phyloP scores from a whole-genome alignment of 1,284 basidiomycete species.

The Neonothopanus nambi region DNA sequence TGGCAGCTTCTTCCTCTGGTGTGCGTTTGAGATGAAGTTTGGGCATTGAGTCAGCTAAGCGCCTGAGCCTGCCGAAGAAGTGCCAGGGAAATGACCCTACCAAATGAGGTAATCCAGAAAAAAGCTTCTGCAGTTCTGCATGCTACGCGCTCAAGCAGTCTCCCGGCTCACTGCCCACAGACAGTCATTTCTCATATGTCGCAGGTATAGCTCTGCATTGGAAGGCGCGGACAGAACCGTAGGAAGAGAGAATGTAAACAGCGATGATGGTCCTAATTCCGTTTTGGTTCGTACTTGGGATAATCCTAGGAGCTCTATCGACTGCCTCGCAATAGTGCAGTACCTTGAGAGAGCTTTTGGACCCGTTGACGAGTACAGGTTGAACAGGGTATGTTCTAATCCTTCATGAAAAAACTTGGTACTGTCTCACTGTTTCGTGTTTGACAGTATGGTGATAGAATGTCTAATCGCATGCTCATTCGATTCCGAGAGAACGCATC shows the following conservation, averaged over 20 bases:
- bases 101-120: too few relatives aligned
- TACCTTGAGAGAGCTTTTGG: conserved; percentile 13
- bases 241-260: too few relatives aligned
- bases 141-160: conserved; percentile 8
- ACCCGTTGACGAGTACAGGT: conserved; percentile 10
- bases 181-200: not conserved
- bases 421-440: not conserved
- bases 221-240: not conserved
- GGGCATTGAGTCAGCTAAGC: conserved; percentile 40
- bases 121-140: not conserved
- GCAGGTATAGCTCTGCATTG: not conserved
- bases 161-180: conserved; percentile 7
- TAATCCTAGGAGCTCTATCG: conserved; percentile 1
- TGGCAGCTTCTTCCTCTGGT: conserved; percentile 63
- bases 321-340: conserved; percentile 12
- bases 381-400: conserved; percentile 1
- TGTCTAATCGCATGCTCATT: not conserved
- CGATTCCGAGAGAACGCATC: conserved; percentile 11
- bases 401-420: not conserved
- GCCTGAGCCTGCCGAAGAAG: not conserved
- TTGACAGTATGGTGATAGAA: not conserved
- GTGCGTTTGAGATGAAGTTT: conserved; percentile 74
- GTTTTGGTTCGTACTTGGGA: conserved; percentile 8
- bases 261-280: conserved; percentile 6
- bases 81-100: not conserved